Percentiles rank a stretch among this genome's conserved stretches.
Evolutionary conservation across 73 alveolate species (phyloP).

Genomic region (Paramecium pentaurelia): DNA sequence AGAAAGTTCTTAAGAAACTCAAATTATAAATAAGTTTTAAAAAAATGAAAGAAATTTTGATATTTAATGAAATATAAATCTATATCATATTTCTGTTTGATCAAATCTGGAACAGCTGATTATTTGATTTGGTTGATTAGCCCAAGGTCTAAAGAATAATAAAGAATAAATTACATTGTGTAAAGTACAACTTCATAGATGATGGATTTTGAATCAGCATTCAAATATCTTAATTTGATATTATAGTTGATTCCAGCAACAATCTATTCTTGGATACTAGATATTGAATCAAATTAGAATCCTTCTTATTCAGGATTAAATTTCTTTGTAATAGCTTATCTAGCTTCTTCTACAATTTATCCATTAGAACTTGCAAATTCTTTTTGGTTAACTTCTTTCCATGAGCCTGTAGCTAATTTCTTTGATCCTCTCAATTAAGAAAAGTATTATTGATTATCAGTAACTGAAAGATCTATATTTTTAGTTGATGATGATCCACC

Average conservation of each 20-base stretch:
- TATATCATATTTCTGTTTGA: background rate
- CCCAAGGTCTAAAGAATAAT: conserved; percentile 6
- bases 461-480: background rate
- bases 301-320: conserved; percentile 8
- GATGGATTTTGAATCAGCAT: background rate
- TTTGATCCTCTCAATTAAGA: background rate
- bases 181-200: background rate
- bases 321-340: background rate
- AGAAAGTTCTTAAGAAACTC: background rate
- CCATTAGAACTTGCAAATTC: background rate
- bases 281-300: background rate
- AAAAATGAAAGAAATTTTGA: background rate
- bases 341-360: background rate
- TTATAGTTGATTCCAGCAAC: conserved; percentile 15
- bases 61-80: background rate
- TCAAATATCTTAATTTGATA: background rate
- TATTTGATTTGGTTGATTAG: conserved; percentile 1
- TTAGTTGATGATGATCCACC: background rate
- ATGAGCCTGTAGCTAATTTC: background rate
- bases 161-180: background rate
- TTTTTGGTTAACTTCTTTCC: background rate
- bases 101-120: background rate
- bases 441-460: background rate
- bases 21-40: too few relatives aligned
- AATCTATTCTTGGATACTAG: background rate